phyloP scores from a whole-genome alignment of 805 yeast species.

The Monosporozyma siamensis region DNA sequence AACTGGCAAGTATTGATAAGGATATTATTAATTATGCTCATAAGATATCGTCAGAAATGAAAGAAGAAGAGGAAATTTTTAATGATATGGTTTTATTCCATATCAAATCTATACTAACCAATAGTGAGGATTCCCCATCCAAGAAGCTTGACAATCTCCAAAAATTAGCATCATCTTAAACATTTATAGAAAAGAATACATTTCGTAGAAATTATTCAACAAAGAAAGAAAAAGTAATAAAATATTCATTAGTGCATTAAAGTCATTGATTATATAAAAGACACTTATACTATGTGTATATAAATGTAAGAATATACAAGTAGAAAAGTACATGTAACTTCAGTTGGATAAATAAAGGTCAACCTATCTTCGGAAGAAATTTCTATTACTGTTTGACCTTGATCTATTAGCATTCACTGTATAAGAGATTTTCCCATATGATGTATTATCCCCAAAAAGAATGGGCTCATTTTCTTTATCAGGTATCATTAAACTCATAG shows the following conservation, averaged over 20 bases:
- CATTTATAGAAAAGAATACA: background rate
- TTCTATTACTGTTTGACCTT: slow-evolving; percentile 32
- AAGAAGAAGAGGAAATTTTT: slow-evolving; percentile 7
- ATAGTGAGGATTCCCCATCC: background rate
- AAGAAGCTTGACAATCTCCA: background rate
- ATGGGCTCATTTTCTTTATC: slow-evolving; percentile 53
- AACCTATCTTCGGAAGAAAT: slow-evolving; percentile 27
- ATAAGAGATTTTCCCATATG: slow-evolving; percentile 35
- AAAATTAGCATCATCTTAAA: background rate
- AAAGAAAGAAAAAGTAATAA: too few species aligned
- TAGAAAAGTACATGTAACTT: too few species aligned
- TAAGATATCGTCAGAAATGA: slow-evolving; percentile 19
- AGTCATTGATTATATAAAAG: background rate
- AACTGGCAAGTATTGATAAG: slow-evolving; percentile 53
- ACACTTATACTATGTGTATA: background rate
- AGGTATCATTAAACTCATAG: slow-evolving; percentile 61
- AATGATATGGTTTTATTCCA: background rate
- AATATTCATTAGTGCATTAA: background rate
- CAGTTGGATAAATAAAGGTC: too few species aligned
- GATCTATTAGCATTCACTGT: slow-evolving; percentile 33
- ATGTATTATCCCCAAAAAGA: slow-evolving; percentile 38
- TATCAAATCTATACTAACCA: background rate
- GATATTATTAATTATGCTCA: slow-evolving; percentile 39
- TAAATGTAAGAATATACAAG: too few species aligned
- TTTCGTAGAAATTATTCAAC: too few species aligned